Evolutionary conservation across 2,329 filamentous ascomycete genomes (phyloP), one percentile per base, ranked within the genome.

Genomic region (Teratosphaeria viscida): DNA sequence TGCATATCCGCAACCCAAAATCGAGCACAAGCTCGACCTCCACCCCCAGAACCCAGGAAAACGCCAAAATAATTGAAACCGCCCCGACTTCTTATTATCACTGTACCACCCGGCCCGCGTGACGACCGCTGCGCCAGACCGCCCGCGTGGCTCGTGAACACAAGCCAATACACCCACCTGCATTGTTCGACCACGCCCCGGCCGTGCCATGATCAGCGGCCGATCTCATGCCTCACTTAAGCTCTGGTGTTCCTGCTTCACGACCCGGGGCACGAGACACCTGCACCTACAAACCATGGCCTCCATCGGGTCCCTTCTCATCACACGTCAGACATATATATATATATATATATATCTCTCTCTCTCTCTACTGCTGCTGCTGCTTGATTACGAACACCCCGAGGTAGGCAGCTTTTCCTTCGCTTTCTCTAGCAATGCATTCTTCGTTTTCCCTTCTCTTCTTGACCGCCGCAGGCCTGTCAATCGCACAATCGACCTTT

Each of bases 401-500:
- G 8, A 23, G 43, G 43, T 47, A 47, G 43, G 43, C 43, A 23
- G 19, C 16, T 19, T n/a, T 49, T 49, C 43, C 23, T 23, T 23
- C 19, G 3, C 43, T 49, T n/a, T 23, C 43, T 14, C 11, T 23
- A 54, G 27, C 14, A 1, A 54, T 54, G 53, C 53, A 16, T 54
- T 26, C 23, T 32, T 54, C 53, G 12, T 14, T 14, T 53, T 14
- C 19, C n/a, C 23, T 54, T 29, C 53, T 59, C 23, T 34, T 57
- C 16, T 54, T 58, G 26, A 55, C 57, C 16, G 12, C 49, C 11
- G 57, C 57, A 3, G 55, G 57, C 23, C 32, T 56, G 26, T 54
- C 32, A 34, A 32, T 47, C 37, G 67, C 65, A 14, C 61, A 71
- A 54, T 87, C 85, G 10, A 82, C 78, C 1, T 89, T 88, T 68